Conservation (phyloP, 2,329 filamentous ascomycete genomes). For the Pochonia chlamydosporia region DNA sequence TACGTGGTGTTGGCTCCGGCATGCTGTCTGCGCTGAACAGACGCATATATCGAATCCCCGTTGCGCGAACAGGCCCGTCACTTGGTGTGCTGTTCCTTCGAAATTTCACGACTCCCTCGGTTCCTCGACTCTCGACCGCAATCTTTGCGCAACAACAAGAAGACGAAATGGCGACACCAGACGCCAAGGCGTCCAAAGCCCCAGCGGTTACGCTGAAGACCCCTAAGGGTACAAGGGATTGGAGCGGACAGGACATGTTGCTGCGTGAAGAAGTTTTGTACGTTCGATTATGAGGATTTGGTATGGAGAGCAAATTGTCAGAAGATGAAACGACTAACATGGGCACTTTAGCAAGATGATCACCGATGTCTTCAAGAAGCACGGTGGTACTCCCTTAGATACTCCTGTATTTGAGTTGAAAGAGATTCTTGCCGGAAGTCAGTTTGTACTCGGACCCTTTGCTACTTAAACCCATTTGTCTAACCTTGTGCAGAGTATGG, state of each 20-base stretch:
- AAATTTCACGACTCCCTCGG: not conserved
- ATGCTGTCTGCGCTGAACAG: constrained; percentile 14
- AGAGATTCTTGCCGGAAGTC: constrained; percentile 73
- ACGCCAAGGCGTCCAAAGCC: constrained; percentile 40
- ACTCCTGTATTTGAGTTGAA: constrained; percentile 81
- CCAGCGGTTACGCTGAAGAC: constrained; percentile 58
- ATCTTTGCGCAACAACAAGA: not conserved
- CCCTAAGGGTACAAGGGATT: constrained; percentile 88
- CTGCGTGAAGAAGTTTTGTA: constrained; percentile 73
- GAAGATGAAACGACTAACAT: not conserved
- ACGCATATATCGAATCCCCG: constrained; percentile 4
- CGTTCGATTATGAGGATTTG: not conserved
- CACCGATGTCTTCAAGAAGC: constrained; percentile 73
- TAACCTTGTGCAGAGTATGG: constrained; percentile 57
- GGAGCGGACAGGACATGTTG: constrained; percentile 72
- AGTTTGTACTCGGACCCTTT: not conserved
- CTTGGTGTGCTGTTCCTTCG: constrained; percentile 5
- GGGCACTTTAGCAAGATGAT: constrained; percentile 47
- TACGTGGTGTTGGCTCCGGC: constrained; percentile 8
- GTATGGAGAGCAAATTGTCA: not conserved
- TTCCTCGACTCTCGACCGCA: not conserved
- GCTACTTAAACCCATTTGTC: not conserved
- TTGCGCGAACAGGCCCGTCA: constrained; percentile 1
- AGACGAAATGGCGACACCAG: constrained; percentile 25
- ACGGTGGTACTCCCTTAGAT: constrained; percentile 74